Base-by-base conservation (phyloP, 2,329 filamentous ascomycete genomes). In the Incumbomyces delicatus region DNA sequence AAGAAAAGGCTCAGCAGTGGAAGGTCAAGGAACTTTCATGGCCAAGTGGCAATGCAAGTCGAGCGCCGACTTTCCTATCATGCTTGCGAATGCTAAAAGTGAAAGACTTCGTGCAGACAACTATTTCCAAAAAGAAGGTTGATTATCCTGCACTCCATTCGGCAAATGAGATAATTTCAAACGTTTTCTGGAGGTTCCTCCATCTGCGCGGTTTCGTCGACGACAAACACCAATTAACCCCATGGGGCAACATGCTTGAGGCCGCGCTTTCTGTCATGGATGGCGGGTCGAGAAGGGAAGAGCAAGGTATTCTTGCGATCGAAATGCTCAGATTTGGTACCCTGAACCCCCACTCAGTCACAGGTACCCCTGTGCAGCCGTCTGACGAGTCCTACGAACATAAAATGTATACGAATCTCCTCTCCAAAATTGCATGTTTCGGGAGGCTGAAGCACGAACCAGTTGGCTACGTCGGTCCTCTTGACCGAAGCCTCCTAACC, bases 381-480 rank as follows among this genome's bases (percentile, higher is more conserved):
- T 45, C 42, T 5, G 42, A 45, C 34, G 38, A 45, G 34, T 37
- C 33, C 7, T 46, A 40, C 20, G 41, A 44, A 12, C 46, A 44
- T 22, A 43, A 43, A 62, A 74, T 77, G 29, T 83, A 83, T 58
- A 80, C 88, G 37, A 75, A 92, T 46, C 75, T 98, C 37, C 81
- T 96, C 58, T 92, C 88, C 56, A 83, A 92, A 33, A 83, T 89
- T 51, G 86, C 89, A 12, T 88, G 85, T 44, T 72, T 96, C 48
- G 77, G 88, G 43, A 87, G 85, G 60, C 73, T 96, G 51, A 79
- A 81, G 29, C 92, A 98, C 63, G 78, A 86, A 57, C 75, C 77
- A 2, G 89, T 90, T 56, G 92, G 92, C 27, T 98, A 95, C 66
- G 95, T 90, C 1, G 92, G 92, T 1, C 90, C 92, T 1, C 75